Evolutionary conservation across 345 rosid genomes (phyloP).

Genomic region (Melastoma malabathricum): DNA sequence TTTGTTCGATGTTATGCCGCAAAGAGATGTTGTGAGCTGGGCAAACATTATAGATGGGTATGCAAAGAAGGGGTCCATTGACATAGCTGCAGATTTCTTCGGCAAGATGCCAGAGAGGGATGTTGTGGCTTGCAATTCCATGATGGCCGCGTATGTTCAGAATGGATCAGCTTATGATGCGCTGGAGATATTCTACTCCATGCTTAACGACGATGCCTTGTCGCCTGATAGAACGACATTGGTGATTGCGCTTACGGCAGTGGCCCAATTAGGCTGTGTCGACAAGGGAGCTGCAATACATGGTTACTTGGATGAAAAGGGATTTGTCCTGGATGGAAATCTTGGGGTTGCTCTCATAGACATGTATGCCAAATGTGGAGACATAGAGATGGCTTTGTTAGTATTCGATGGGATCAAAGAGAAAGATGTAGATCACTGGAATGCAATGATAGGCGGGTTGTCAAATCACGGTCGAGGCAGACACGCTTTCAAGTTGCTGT

Average conservation of each 20-base stretch:
- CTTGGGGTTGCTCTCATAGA: slow-evolving; percentile 36
- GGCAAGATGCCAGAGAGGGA: slow-evolving; percentile 29
- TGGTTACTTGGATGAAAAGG: slow-evolving; percentile 11
- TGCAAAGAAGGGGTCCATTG: slow-evolving; percentile 21
- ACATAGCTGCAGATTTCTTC: slow-evolving; percentile 20
- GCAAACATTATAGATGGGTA: slow-evolving; percentile 31
- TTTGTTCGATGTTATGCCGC: slow-evolving; percentile 31
- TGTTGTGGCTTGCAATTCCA: slow-evolving; percentile 28
- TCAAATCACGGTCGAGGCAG: slow-evolving; percentile 37
- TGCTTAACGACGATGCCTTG: slow-evolving; percentile 12
- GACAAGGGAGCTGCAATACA: slow-evolving; percentile 22
- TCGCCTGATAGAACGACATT: slow-evolving; percentile 23
- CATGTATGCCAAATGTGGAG: slow-evolving; percentile 44
- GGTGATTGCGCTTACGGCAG: slow-evolving; percentile 21
- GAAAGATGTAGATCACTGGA: slow-evolving; percentile 34
- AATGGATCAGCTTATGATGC: slow-evolving; percentile 21
- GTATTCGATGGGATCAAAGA: slow-evolving; percentile 19
- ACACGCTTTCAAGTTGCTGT: slow-evolving; percentile 23
- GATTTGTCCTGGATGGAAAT: slow-evolving; percentile 18
- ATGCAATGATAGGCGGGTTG: slow-evolving; percentile 37
- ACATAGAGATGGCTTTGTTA: slow-evolving; percentile 20
- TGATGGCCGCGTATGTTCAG: slow-evolving; percentile 31
- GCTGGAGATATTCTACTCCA: slow-evolving; percentile 20
- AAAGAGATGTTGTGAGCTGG: slow-evolving; percentile 30
- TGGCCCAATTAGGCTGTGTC: slow-evolving; percentile 22